phyloP scores from a whole-genome alignment of 2,329 filamentous ascomycete species.

The Xylaria arbuscula region DNA sequence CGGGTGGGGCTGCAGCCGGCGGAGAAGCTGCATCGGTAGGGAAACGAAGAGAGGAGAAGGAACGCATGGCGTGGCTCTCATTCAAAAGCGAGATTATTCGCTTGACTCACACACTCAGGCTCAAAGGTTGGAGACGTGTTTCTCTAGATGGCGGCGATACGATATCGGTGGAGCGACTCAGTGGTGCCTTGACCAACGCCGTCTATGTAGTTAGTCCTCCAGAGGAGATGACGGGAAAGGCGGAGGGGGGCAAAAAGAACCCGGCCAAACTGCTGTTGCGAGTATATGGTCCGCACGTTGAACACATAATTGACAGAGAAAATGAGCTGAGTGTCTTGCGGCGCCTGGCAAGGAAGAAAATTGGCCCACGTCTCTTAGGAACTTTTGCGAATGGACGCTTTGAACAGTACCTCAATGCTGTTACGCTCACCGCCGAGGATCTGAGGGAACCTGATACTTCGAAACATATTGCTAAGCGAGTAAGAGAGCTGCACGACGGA shows the following conservation, averaged over 20 bases:
- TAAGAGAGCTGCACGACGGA: constrained; percentile 95
- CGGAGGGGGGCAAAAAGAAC: constrained; percentile 55
- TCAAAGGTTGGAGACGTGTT: constrained; percentile 92
- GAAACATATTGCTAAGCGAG: constrained; percentile 94
- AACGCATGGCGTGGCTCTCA: constrained; percentile 79
- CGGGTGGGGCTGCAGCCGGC: constrained; percentile 60
- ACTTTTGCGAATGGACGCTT: constrained; percentile 96
- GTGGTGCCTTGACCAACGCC: constrained; percentile 93
- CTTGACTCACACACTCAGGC: constrained; percentile 84
- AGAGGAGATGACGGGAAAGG: constrained; percentile 62
- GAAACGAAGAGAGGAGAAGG: constrained; percentile 68
- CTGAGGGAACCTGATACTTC: constrained; percentile 85
- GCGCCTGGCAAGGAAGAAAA: constrained; percentile 88
- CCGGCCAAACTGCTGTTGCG: constrained; percentile 82
- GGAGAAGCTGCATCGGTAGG: constrained; percentile 57
- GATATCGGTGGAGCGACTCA: constrained; percentile 79
- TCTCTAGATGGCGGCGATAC: constrained; percentile 75
- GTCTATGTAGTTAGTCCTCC: constrained; percentile 95
- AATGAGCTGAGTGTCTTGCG: constrained; percentile 87
- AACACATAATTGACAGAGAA: constrained; percentile 94
- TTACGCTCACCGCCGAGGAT: constrained; percentile 79
- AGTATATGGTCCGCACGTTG: constrained; percentile 94
- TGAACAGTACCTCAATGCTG: constrained; percentile 91
- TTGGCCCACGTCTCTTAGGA: constrained; percentile 89
- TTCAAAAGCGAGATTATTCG: constrained; percentile 96